phyloP scores from a whole-genome alignment of 208 protist species.

The Trichomonas vaginalis region DNA sequence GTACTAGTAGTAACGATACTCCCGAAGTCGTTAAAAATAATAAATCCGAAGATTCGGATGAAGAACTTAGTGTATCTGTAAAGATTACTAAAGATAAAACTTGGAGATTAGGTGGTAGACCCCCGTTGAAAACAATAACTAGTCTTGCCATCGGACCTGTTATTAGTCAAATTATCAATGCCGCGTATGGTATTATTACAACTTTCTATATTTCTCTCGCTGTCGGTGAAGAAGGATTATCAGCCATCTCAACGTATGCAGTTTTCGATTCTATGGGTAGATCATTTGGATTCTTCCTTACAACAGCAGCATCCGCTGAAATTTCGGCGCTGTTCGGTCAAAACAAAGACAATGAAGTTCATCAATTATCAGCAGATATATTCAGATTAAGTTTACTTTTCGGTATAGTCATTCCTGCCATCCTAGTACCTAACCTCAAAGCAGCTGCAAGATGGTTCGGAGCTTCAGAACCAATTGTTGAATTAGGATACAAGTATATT shows the following conservation, averaged over 20 bases:
- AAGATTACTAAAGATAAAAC: background rate
- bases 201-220: background rate
- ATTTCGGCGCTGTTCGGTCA: background rate
- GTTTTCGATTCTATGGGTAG: background rate
- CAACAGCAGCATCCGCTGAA: background rate
- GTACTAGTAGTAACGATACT: too few relatives aligned
- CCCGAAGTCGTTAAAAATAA: too few relatives aligned
- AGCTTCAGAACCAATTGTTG: background rate
- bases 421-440: background rate
- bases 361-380: background rate
- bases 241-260: background rate
- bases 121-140: background rate
- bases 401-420: background rate
- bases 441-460: background rate
- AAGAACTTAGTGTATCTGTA: too few relatives aligned
- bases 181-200: background rate
- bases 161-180: background rate
- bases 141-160: background rate
- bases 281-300: background rate
- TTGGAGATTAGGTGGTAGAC: background rate
- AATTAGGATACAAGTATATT: background rate
- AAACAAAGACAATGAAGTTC: background rate
- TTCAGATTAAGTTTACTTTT: background rate
- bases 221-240: background rate
- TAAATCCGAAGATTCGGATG: too few relatives aligned